These are phyloP conservation scores for Alternaria triticina DNA, from an alignment of 2,329 filamentous ascomycete species.

Conservation along the genomic window DNA sequence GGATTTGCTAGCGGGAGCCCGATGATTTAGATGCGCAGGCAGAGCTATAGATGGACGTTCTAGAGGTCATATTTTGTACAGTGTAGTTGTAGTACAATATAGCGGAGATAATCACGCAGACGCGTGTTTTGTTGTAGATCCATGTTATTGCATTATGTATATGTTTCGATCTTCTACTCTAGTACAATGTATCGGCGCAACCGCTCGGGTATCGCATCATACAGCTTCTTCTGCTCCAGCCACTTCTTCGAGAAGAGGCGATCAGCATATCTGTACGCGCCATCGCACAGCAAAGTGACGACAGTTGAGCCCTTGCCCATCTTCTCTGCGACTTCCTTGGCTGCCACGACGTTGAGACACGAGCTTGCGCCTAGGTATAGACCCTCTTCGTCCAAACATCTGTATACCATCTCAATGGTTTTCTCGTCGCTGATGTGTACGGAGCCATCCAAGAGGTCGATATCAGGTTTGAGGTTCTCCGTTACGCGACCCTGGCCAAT, in stretches of 20 bases:
- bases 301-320: constrained; percentile 88
- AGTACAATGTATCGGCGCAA: constrained; percentile 94
- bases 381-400: constrained; percentile 93
- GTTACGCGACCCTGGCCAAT: constrained; percentile 97
- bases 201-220: constrained; percentile 81
- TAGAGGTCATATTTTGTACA: not conserved
- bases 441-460: constrained; percentile 83
- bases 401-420: constrained; percentile 97
- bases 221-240: constrained; percentile 83
- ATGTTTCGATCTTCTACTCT: constrained; percentile 57
- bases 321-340: constrained; percentile 90
- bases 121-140: constrained; percentile 1
- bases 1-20: constrained; percentile 68
- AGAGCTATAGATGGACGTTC: not conserved
- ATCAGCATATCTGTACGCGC: constrained; percentile 97
- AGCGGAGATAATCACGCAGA: constrained; percentile 4
- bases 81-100: not conserved
- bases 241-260: constrained; percentile 90
- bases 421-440: constrained; percentile 88
- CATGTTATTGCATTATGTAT: constrained; percentile 4
- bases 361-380: constrained; percentile 94
- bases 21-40: constrained; percentile 47
- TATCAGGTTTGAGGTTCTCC: constrained; percentile 88
- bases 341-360: constrained; percentile 92
- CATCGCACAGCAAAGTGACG: constrained; percentile 92